Evolutionary conservation across 805 yeast genomes (phyloP).

Genomic region (Nakazawaea holstii): DNA sequence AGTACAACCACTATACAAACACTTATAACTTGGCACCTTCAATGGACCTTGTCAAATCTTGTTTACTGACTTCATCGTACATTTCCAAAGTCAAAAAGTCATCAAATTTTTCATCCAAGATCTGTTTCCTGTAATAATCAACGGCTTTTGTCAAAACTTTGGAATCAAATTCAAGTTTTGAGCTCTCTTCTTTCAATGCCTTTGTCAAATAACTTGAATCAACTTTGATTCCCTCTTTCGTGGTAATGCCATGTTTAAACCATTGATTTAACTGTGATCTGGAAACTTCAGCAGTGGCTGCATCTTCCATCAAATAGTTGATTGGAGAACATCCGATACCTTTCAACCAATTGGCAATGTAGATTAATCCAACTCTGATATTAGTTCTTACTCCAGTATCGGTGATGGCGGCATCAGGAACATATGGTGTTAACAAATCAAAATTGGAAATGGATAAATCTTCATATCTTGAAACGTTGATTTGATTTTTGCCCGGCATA

Average conservation of each 20-base stretch:
- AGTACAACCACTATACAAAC: neutral
- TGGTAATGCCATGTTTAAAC: conserved; percentile 55
- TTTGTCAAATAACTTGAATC: conserved; percentile 44
- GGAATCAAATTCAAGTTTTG: conserved; percentile 36
- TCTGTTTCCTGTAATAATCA: conserved; percentile 56
- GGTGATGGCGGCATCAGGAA: conserved; percentile 54
- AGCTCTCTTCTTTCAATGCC: conserved; percentile 51
- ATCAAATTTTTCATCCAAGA: conserved; percentile 53
- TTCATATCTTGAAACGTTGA: conserved; percentile 34
- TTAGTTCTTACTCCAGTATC: conserved; percentile 63
- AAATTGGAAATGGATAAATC: conserved; percentile 48
- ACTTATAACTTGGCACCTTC: conserved; percentile 8
- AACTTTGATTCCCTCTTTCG: conserved; percentile 46
- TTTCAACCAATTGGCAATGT: conserved; percentile 72
- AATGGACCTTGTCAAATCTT: conserved; percentile 3
- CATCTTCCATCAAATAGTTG: conserved; percentile 73
- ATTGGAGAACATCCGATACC: conserved; percentile 72
- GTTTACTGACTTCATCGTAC: conserved; percentile 47
- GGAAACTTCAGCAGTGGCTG: conserved; percentile 76
- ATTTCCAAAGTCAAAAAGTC: conserved; percentile 65
- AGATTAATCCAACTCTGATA: conserved; percentile 58
- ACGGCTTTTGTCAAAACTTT: conserved; percentile 53
- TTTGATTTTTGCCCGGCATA: conserved; percentile 74
- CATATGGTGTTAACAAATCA: conserved; percentile 56
- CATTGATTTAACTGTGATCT: conserved; percentile 71